Evolutionary conservation across 305 asterid species (phyloP).

Genomic region (Plantago coronopus): DNA sequence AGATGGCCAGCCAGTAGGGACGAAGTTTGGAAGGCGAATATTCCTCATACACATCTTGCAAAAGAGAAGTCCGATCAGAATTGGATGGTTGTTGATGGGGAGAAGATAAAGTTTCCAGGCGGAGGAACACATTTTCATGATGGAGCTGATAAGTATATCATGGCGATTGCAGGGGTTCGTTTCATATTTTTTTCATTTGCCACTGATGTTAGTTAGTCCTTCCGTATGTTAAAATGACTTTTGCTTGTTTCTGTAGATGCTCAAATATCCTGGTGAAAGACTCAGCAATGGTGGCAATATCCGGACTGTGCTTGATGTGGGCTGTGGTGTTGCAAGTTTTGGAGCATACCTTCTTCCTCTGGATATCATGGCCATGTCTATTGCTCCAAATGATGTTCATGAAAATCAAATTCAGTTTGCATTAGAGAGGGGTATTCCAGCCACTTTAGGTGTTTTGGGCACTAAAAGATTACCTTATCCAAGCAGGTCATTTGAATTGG

Average conservation of each 20-base stretch:
- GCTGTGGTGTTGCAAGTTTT: slow-evolving; percentile 97
- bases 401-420: slow-evolving; percentile 97
- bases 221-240: slow-evolving; percentile 5
- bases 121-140: slow-evolving; percentile 94
- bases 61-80: slow-evolving; percentile 82
- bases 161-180: slow-evolving; percentile 73
- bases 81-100: slow-evolving; percentile 93
- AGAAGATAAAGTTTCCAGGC: slow-evolving; percentile 83
- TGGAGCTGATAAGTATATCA: slow-evolving; percentile 84
- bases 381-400: slow-evolving; percentile 95
- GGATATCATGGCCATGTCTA: slow-evolving; percentile 76
- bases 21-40: slow-evolving; percentile 91
- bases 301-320: slow-evolving; percentile 85
- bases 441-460: slow-evolving; percentile 84
- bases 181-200: not conserved
- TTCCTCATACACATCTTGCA: slow-evolving; percentile 92
- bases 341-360: slow-evolving; percentile 87
- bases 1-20: slow-evolving; percentile 92
- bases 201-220: not conserved
- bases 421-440: slow-evolving; percentile 86
- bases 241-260: slow-evolving; percentile 50
- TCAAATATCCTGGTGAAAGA: slow-evolving; percentile 66
- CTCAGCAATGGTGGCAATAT: slow-evolving; percentile 66
- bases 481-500: slow-evolving; percentile 87
- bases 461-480: slow-evolving; percentile 91